Evolutionary conservation across 352 stramenopile species (phyloP).

Genomic region (Pythium pyrilobum): DNA sequence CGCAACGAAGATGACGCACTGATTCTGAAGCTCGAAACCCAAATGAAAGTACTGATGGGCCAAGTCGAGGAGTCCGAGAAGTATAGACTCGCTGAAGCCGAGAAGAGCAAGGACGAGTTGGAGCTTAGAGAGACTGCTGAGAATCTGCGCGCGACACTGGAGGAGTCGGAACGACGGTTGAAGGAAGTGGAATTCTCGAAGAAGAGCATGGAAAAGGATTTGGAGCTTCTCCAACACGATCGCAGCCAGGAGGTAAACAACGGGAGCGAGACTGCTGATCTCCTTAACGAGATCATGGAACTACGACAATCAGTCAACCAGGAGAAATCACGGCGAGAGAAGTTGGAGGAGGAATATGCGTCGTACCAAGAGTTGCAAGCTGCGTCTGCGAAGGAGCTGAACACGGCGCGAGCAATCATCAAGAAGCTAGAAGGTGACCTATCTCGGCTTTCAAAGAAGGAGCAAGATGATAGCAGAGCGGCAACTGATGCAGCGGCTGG

Average conservation of each 20-base stretch:
- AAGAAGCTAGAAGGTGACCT: conserved; percentile 17
- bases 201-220: background rate
- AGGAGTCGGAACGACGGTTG: background rate
- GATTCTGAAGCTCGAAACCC: conserved; percentile 9
- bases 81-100: background rate
- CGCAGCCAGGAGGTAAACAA: background rate
- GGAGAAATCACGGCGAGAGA: background rate
- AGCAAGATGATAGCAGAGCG: conserved; percentile 10
- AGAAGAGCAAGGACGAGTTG: conserved; percentile 20
- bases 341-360: conserved; percentile 30
- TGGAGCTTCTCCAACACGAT: too few species aligned
- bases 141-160: background rate
- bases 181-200: background rate
- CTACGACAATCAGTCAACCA: background rate
- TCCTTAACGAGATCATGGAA: background rate
- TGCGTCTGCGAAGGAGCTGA: background rate
- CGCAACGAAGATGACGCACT: conserved; percentile 1
- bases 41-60: conserved; percentile 1
- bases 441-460: conserved; percentile 15
- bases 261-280: too few species aligned
- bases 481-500: conserved; percentile 1
- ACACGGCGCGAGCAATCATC: background rate
- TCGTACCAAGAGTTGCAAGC: conserved; percentile 16
- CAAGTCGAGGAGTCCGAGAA: background rate
- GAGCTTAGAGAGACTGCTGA: conserved; percentile 1